These are phyloP conservation scores for Gymnopilus junonius DNA, from an alignment of 768 basidiomycete genomes.

Conservation along the genomic window DNA sequence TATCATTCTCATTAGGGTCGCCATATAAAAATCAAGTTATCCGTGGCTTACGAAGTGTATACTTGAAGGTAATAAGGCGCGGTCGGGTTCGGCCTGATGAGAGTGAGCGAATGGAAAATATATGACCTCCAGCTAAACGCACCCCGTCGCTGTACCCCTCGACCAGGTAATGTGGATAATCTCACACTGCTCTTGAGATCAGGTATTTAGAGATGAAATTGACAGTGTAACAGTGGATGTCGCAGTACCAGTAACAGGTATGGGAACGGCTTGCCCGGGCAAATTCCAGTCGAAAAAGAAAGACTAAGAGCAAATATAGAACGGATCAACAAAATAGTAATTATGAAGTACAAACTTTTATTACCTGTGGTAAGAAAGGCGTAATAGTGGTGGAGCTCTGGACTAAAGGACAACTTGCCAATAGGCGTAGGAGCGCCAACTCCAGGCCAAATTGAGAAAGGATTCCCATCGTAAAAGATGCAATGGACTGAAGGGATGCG, in stretches of 20 bases:
- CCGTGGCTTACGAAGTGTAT: slow-evolving; percentile 57
- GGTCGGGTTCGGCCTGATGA: slow-evolving; percentile 52
- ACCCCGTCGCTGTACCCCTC: slow-evolving; percentile 46
- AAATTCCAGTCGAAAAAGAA: slow-evolving; percentile 49
- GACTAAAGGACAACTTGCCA: slow-evolving; percentile 8
- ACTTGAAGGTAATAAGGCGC: slow-evolving; percentile 65
- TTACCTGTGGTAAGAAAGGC: slow-evolving; percentile 35
- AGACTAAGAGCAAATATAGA: slow-evolving; percentile 31
- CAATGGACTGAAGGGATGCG: not conserved
- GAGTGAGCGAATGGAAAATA: not conserved
- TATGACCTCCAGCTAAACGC: not conserved
- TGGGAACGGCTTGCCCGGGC: slow-evolving; percentile 37
- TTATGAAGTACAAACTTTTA: not conserved
- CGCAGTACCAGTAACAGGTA: slow-evolving; percentile 42
- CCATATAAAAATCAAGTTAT: not conserved
- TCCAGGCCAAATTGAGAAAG: not conserved
- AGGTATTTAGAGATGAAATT: not conserved
- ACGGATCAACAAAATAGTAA: not conserved
- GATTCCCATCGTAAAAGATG: not conserved
- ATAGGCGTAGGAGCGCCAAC: slow-evolving; percentile 2
- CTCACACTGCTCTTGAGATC: slow-evolving; percentile 45
- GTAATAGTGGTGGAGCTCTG: slow-evolving; percentile 17
- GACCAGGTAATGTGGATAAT: slow-evolving; percentile 47
- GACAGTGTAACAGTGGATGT: not conserved
- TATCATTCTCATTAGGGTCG: not conserved